phyloP scores from a whole-genome alignment of 345 rosid species.

The Eucalyptus pauciflora region DNA sequence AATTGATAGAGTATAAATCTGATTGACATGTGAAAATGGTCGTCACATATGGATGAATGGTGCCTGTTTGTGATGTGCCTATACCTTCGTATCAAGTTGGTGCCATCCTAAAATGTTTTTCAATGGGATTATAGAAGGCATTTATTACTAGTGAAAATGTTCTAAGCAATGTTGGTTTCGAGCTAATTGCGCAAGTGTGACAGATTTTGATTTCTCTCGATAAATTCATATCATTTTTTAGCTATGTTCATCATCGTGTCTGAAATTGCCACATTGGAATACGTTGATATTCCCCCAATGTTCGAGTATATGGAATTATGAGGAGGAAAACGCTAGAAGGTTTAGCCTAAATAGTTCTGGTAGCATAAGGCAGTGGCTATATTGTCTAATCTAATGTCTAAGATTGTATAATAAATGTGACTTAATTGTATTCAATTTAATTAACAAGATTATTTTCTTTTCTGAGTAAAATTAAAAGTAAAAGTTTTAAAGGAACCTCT shows the following conservation, averaged over 20 bases:
- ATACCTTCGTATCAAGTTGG: neutral
- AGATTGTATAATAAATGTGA: neutral
- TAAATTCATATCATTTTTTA: too few relatives aligned
- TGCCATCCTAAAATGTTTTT: neutral
- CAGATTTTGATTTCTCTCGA: too few relatives aligned
- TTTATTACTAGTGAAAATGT: neutral
- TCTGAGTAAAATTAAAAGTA: neutral
- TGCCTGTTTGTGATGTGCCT: neutral
- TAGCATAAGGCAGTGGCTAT: neutral
- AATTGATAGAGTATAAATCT: neutral
- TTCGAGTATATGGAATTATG: neutral
- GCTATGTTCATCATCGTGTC: neutral
- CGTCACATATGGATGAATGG: neutral
- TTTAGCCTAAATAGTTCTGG: neutral
- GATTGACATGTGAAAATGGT: neutral
- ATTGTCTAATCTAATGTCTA: neutral
- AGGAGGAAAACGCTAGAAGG: neutral
- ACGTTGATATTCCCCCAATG: neutral
- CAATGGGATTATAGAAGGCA: neutral
- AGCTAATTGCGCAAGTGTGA: neutral
- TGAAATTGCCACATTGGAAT: neutral
- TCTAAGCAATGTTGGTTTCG: neutral
- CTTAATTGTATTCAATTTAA: neutral
- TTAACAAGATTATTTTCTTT: neutral
- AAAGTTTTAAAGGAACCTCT: neutral